Conservation (phyloP, 371 early-diverging fungal species). For the Mucor indicus region DNA sequence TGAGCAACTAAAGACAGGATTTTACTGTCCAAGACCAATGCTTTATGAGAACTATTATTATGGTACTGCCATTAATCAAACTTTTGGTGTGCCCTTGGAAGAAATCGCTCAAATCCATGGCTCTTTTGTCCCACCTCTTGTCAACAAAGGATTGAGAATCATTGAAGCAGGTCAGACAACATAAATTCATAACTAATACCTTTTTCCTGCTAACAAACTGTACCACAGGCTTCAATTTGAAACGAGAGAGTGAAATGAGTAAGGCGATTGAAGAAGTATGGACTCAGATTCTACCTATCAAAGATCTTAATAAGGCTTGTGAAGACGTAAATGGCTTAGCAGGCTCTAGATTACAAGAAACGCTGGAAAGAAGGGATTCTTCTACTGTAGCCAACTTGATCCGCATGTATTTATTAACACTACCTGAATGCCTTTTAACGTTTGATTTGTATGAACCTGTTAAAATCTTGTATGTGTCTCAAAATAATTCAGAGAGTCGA, state of each 20-base stretch:
- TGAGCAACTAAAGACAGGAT: constrained; percentile 69
- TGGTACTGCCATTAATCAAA: constrained; percentile 63
- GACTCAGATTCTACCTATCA: constrained; percentile 43
- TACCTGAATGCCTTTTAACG: constrained; percentile 71
- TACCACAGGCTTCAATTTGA: not conserved
- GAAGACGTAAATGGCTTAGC: constrained; percentile 51
- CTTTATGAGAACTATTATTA: constrained; percentile 66
- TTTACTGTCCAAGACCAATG: constrained; percentile 68
- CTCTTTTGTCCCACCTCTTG: constrained; percentile 57
- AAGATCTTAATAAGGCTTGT: constrained; percentile 47
- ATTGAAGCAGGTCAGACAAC: constrained; percentile 38
- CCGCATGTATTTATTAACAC: constrained; percentile 65
- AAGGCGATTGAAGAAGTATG: constrained; percentile 45
- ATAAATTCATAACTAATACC: too few relatives aligned
- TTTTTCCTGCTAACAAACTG: too few relatives aligned
- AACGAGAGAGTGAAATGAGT: constrained; percentile 8
- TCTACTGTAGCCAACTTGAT: constrained; percentile 58
- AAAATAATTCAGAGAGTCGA: not conserved
- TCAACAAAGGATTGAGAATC: constrained; percentile 42
- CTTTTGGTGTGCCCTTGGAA: constrained; percentile 73
- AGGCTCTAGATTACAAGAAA: constrained; percentile 42
- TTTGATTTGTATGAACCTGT: constrained; percentile 71
- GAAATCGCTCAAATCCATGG: constrained; percentile 58
- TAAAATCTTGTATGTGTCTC: constrained; percentile 54
- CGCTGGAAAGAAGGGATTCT: constrained; percentile 49